Conservation (phyloP, 345 rosid genomes). For the Salix caprea region DNA sequence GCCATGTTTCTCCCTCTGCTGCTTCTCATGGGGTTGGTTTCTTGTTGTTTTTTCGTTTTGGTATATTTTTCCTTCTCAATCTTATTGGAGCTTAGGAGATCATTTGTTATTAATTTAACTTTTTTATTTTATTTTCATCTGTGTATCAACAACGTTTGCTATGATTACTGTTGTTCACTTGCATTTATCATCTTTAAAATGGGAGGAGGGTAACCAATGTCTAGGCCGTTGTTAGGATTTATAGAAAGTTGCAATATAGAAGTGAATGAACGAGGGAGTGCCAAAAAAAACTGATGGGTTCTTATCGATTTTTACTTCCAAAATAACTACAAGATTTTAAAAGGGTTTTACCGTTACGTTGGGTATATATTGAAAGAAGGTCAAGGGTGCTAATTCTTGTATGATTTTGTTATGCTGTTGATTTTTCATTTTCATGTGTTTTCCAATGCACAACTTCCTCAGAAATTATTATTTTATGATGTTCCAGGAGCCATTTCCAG, state of each 20-base stretch:
- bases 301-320: background rate
- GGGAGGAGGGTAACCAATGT: background rate
- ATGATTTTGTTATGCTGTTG: background rate
- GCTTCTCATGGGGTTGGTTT: constrained; percentile 44
- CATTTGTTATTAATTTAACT: background rate
- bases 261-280: background rate
- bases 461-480: background rate
- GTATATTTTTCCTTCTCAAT: background rate
- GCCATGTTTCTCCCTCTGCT: constrained; percentile 37
- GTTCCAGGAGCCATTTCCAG: constrained; percentile 49
- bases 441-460: background rate
- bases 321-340: background rate
- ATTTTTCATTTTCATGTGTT: background rate
- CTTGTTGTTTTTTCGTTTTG: background rate
- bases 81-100: background rate
- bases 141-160: background rate
- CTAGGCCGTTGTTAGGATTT: background rate
- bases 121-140: background rate
- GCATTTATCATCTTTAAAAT: background rate
- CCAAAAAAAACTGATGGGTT: background rate
- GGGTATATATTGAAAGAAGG: background rate
- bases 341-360: background rate
- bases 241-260: background rate
- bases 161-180: background rate
- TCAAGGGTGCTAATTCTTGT: background rate